A percentile compares a stretch with the other conserved stretches of the same genome.
These are phyloP conservation scores for Debaryomyces nepalensis DNA, from an alignment of 1,139 yeast species.

Conservation along the genomic window DNA sequence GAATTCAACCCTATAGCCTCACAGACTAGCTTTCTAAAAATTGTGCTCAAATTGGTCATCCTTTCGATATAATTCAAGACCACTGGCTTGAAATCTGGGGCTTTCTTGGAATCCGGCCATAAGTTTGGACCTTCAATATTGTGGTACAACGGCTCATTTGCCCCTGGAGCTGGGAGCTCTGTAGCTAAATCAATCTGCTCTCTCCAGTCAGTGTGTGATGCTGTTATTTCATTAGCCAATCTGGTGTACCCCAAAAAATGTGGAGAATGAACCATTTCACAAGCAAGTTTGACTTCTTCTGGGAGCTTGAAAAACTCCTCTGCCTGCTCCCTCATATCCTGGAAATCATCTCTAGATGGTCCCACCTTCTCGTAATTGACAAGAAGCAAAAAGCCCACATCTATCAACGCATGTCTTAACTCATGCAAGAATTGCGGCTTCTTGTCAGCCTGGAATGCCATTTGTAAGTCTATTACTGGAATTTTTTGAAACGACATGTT, in stretches of 20 bases:
- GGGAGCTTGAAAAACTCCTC: conserved; percentile 59
- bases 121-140: conserved; percentile 69
- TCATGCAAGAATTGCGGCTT: conserved; percentile 48
- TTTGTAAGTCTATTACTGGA: conserved; percentile 41
- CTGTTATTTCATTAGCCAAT: conserved; percentile 70
- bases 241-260: conserved; percentile 72
- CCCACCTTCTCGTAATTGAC: conserved; percentile 48
- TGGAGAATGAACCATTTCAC: conserved; percentile 65
- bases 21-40: conserved; percentile 51
- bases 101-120: conserved; percentile 55
- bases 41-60: conserved; percentile 50
- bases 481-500: conserved; percentile 34
- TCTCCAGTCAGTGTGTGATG: conserved; percentile 62
- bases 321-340: conserved; percentile 46
- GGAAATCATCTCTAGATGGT: conserved; percentile 40
- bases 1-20: conserved; percentile 57
- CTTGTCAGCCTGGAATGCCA: conserved; percentile 41
- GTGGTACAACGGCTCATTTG: conserved; percentile 54
- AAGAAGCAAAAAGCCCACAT: conserved; percentile 64
- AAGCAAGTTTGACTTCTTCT: conserved; percentile 50
- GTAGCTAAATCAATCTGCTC: conserved; percentile 74
- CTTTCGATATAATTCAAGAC: conserved; percentile 50
- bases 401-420: conserved; percentile 58
- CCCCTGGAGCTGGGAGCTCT: conserved; percentile 53
- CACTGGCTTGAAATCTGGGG: conserved; percentile 55